phyloP scores from a whole-genome alignment of 768 basidiomycete species.

The Grammothele lineata region DNA sequence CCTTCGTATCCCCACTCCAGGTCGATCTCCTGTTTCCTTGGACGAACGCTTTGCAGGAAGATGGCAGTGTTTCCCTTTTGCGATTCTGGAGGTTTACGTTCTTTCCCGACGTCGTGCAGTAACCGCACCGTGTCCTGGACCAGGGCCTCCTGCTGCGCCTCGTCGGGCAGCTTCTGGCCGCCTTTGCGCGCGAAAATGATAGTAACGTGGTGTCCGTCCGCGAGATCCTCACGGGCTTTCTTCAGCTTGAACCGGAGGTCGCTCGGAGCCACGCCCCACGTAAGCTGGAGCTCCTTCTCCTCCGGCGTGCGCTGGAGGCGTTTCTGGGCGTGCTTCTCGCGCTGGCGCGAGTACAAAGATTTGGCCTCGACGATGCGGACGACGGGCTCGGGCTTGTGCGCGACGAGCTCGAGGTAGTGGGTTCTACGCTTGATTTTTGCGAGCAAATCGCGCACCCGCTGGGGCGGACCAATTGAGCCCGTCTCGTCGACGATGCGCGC shows the following conservation, averaged over 20 bases:
- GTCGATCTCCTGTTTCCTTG: slow-evolving; percentile 3
- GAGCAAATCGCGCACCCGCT: slow-evolving; percentile 41
- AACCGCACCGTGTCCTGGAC: slow-evolving; percentile 37
- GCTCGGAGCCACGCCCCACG: slow-evolving; percentile 56
- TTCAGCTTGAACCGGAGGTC: slow-evolving; percentile 66
- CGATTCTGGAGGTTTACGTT: slow-evolving; percentile 46
- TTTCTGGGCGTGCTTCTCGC: slow-evolving; percentile 30
- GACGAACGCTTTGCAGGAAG: slow-evolving; percentile 3
- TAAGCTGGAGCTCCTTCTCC: slow-evolving; percentile 67
- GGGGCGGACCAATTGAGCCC: slow-evolving; percentile 32
- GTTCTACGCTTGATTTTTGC: slow-evolving; percentile 35
- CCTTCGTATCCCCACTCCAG: slow-evolving; percentile 8
- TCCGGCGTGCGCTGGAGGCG: slow-evolving; percentile 24
- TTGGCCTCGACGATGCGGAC: slow-evolving; percentile 54
- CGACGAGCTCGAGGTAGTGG: slow-evolving; percentile 53
- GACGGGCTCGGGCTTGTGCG: slow-evolving; percentile 45
- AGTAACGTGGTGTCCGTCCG: slow-evolving; percentile 54
- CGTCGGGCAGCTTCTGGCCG: slow-evolving; percentile 30
- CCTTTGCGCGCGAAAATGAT: slow-evolving; percentile 53
- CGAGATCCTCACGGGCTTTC: slow-evolving; percentile 53
- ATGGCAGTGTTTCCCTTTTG: slow-evolving; percentile 22
- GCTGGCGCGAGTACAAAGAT: slow-evolving; percentile 35
- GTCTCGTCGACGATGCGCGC: slow-evolving; percentile 44
- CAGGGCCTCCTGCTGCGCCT: slow-evolving; percentile 38
- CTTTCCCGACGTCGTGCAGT: slow-evolving; percentile 47